Conservation (phyloP, 2,329 filamentous ascomycete genomes). For the Claviceps purpurea region DNA sequence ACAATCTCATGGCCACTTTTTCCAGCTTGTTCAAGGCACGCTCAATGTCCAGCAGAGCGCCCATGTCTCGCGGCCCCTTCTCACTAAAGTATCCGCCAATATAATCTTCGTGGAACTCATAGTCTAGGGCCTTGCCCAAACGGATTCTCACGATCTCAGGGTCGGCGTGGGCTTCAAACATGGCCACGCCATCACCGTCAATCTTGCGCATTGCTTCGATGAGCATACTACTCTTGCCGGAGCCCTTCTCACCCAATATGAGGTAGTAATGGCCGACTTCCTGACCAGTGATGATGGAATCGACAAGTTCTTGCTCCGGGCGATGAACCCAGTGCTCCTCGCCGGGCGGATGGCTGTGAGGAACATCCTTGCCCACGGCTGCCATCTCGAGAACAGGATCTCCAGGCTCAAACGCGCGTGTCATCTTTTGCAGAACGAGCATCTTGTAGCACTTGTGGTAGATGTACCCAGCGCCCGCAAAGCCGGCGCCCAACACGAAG, state of each 20-base stretch:
- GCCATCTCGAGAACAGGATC: conserved; percentile 81
- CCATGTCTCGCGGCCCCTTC: conserved; percentile 79
- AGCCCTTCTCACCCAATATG: conserved; percentile 88
- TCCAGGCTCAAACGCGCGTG: conserved; percentile 79
- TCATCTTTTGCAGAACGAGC: conserved; percentile 83
- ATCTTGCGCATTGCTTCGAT: conserved; percentile 89
- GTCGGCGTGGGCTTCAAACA: conserved; percentile 94
- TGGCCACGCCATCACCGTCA: conserved; percentile 75
- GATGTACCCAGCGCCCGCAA: conserved; percentile 54
- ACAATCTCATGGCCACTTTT: conserved; percentile 71
- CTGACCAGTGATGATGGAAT: conserved; percentile 66
- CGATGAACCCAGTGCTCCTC: conserved; percentile 58
- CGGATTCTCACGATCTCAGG: conserved; percentile 89
- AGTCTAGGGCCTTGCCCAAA: conserved; percentile 86
- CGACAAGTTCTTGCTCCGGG: conserved; percentile 67
- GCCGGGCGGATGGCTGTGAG: conserved; percentile 26
- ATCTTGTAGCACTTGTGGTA: conserved; percentile 83
- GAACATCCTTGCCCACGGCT: conserved; percentile 45
- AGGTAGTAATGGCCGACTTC: conserved; percentile 77
- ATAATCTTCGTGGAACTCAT: conserved; percentile 95
- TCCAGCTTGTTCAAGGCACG: conserved; percentile 95
- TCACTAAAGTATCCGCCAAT: conserved; percentile 95
- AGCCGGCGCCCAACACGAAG: conserved; percentile 52
- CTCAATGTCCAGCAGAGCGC: conserved; percentile 87
- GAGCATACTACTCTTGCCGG: conserved; percentile 93